Evolutionary conservation across 306 rosid species (phyloP).

Genomic region (Coriaria nepalensis): DNA sequence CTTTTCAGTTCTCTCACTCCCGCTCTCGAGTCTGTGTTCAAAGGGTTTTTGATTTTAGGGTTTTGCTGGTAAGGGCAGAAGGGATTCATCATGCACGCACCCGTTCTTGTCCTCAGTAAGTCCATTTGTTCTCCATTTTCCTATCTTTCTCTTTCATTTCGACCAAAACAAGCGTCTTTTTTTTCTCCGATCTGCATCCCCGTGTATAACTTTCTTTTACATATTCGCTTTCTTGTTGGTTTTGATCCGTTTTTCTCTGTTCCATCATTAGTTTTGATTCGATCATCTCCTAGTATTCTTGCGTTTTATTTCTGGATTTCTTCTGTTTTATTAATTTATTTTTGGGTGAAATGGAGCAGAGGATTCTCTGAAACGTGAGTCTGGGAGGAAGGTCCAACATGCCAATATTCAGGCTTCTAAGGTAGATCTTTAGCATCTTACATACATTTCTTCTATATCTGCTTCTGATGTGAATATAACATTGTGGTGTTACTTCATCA

Average conservation of each 20-base stretch:
- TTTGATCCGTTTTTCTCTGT: conserved; percentile 1
- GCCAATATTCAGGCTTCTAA: conserved; percentile 89
- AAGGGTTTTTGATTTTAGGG: no score
- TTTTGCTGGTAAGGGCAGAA: no score
- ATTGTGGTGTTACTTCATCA: no score
- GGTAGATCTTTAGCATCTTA: conserved; percentile 20
- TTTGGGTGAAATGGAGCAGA: conserved; percentile 31
- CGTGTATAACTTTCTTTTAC: background rate
- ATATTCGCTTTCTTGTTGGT: background rate
- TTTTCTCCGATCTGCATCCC: background rate
- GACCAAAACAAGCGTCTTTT: background rate
- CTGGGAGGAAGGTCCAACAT: conserved; percentile 84
- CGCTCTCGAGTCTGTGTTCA: no score
- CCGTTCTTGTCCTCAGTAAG: conserved; percentile 50
- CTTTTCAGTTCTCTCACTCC: no score
- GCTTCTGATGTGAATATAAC: no score
- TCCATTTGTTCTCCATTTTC: background rate
- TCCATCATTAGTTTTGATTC: background rate
- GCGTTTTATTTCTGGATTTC: no score
- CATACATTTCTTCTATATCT: no score
- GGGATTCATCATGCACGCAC: conserved; percentile 14
- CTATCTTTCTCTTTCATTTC: background rate
- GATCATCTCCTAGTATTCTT: no score
- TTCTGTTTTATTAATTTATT: background rate
- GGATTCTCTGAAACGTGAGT: conserved; percentile 86